phyloP scores from a whole-genome alignment of 1,284 basidiomycete species.

The Microbotryum silenes-acaulis region DNA sequence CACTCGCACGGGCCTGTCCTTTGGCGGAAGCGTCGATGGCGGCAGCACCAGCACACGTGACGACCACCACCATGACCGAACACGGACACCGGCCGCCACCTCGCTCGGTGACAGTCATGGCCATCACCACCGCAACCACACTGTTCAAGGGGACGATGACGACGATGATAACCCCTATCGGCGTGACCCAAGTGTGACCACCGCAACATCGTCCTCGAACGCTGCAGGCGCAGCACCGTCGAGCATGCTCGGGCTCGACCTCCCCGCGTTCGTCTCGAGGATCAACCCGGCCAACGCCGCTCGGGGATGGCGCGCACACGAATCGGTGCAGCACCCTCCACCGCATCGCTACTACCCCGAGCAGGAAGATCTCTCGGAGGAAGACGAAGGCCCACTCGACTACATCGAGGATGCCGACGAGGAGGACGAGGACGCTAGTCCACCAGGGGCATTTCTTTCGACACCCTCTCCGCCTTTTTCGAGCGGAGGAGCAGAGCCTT shows the following conservation, averaged over 20 bases:
- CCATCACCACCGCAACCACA: background rate
- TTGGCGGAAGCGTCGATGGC: background rate
- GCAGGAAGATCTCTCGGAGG: background rate
- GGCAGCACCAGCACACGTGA: background rate
- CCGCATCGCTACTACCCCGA: background rate
- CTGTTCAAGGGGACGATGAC: background rate
- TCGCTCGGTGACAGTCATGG: background rate
- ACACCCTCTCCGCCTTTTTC: background rate
- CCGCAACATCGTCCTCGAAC: background rate
- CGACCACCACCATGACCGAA: background rate
- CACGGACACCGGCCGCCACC: background rate
- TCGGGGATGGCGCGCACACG: conserved; percentile 21
- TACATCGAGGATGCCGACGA: background rate
- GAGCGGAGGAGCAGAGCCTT: conserved; percentile 3
- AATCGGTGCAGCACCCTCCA: conserved; percentile 8
- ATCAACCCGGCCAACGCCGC: background rate
- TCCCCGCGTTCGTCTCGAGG: background rate
- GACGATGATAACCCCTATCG: background rate
- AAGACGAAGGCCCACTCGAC: background rate
- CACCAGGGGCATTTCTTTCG: conserved; percentile 20
- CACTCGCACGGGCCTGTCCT: background rate
- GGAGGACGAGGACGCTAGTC: conserved; percentile 9
- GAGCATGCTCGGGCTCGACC: background rate
- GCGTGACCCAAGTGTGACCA: background rate
- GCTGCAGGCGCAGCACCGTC: background rate